Evolutionary conservation across 129 eudicot genomes (phyloP).

Genomic region (Heracleum sosnowskyi): DNA sequence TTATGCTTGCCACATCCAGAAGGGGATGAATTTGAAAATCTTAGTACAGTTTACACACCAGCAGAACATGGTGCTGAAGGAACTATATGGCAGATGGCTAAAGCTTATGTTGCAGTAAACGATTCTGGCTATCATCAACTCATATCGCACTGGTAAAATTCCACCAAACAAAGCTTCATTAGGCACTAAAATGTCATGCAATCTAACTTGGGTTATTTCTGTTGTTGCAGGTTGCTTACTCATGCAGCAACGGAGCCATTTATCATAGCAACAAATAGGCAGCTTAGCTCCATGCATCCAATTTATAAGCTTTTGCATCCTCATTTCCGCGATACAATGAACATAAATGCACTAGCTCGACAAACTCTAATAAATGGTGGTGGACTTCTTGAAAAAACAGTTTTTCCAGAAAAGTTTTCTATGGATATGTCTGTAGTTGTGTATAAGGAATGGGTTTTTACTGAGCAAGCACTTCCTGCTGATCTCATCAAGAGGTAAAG

Average conservation of each 20-base stretch:
- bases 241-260: constrained; percentile 86
- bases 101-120: constrained; percentile 70
- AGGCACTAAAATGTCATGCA: too few species aligned
- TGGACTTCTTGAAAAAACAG: constrained; percentile 67
- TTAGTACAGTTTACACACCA: constrained; percentile 54
- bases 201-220: background rate
- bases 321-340: constrained; percentile 81
- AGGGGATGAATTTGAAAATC: constrained; percentile 40
- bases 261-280: constrained; percentile 76
- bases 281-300: constrained; percentile 72
- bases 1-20: constrained; percentile 55
- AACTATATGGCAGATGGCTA: constrained; percentile 66
- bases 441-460: constrained; percentile 64
- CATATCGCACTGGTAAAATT: constrained; percentile 51
- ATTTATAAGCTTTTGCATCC: constrained; percentile 84
- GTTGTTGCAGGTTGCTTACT: constrained; percentile 49
- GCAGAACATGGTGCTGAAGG: constrained; percentile 48
- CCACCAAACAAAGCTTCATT: background rate
- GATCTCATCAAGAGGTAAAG: constrained; percentile 68
- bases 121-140: constrained; percentile 84
- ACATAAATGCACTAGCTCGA: constrained; percentile 64
- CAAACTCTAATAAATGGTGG: constrained; percentile 69
- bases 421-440: constrained; percentile 42
- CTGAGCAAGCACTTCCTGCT: constrained; percentile 72
- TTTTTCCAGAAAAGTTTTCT: constrained; percentile 55